These are phyloP conservation scores for Cryphonectria nitschkei DNA, from an alignment of 2,329 filamentous ascomycete species.

Conservation along the genomic window DNA sequence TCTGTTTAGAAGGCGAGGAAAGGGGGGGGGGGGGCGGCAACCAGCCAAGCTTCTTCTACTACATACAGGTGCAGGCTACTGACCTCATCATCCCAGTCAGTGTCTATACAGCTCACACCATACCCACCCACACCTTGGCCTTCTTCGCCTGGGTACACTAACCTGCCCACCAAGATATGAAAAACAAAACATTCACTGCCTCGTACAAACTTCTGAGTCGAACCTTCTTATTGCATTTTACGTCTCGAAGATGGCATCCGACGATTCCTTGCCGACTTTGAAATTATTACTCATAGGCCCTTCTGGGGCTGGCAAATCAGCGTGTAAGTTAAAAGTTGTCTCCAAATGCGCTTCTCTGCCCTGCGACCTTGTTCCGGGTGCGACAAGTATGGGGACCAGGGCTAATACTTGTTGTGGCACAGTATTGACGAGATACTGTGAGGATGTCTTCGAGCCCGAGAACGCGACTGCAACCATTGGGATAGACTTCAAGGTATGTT, in stretches of 20 bases:
- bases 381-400: not conserved
- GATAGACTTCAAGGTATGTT: slow-evolving; percentile 57
- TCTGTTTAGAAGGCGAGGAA: not conserved
- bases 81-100: slow-evolving; percentile 23
- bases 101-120: not conserved
- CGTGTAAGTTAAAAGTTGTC: slow-evolving; percentile 44
- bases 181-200: not conserved
- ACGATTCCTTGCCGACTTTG: slow-evolving; percentile 52
- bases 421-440: slow-evolving; percentile 60
- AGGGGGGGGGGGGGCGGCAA: slow-evolving; percentile 21
- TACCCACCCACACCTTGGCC: slow-evolving; percentile 15
- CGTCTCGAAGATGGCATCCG: slow-evolving; percentile 44
- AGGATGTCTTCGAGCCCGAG: slow-evolving; percentile 61
- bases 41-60: slow-evolving; percentile 9
- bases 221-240: not conserved
- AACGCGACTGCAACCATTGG: slow-evolving; percentile 59
- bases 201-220: not conserved
- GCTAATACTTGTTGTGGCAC: not conserved
- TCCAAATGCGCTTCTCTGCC: not conserved
- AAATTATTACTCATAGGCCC: slow-evolving; percentile 61
- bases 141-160: not conserved
- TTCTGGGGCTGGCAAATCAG: slow-evolving; percentile 59
- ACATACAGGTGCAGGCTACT: slow-evolving; percentile 6
- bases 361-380: not conserved
- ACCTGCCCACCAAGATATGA: not conserved